These are phyloP conservation scores for Glaciozyma martinii DNA, from an alignment of 768 basidiomycete species.

Conservation along the genomic window DNA sequence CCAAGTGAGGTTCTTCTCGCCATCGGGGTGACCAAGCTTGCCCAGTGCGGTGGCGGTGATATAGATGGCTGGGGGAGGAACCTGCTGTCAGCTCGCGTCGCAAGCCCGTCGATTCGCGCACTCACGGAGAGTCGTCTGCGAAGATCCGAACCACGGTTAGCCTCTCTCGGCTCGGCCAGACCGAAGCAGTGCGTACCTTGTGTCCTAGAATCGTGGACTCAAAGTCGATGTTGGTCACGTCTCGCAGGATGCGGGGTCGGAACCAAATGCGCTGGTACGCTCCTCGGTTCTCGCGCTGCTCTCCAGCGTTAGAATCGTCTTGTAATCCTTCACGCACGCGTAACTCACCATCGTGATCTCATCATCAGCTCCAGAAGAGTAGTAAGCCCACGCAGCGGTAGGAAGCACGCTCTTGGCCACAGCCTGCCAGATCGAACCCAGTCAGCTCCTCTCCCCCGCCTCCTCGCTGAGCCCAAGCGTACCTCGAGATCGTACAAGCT, in stretches of 20 bases:
- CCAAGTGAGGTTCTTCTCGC: constrained; percentile 80
- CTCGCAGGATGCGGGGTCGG: constrained; percentile 68
- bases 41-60: constrained; percentile 58
- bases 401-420: constrained; percentile 61
- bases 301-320: not conserved
- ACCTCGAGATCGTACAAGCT: constrained; percentile 79
- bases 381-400: constrained; percentile 67
- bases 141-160: too few relatives aligned
- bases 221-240: constrained; percentile 75
- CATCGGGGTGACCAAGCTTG: constrained; percentile 91
- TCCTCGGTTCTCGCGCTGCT: constrained; percentile 46
- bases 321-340: not conserved
- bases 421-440: constrained; percentile 43
- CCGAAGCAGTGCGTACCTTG: not conserved
- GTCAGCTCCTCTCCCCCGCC: not conserved
- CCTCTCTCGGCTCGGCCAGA: too few relatives aligned
- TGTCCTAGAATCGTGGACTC: constrained; percentile 36
- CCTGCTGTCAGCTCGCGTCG: not conserved
- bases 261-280: constrained; percentile 92
- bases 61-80: constrained; percentile 54
- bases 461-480: constrained; percentile 7
- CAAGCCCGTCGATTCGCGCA: not conserved
- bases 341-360: constrained; percentile 38
- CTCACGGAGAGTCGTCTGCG: not conserved
- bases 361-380: constrained; percentile 77